phyloP scores from a whole-genome alignment of 805 yeast genomes.

The Wickerhamomyces alni region DNA sequence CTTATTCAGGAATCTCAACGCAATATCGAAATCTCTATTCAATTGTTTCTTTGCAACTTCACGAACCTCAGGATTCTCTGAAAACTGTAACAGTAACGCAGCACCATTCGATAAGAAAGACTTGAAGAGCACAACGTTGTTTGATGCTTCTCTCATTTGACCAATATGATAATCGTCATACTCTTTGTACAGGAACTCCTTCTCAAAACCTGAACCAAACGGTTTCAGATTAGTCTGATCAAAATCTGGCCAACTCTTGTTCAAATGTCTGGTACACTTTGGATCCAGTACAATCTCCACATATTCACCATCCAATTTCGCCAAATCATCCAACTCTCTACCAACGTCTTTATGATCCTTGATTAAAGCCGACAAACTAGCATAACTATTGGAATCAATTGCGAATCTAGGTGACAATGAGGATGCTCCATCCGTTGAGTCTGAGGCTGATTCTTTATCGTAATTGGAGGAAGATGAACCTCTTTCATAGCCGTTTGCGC shows the following conservation, averaged over 20 bases:
- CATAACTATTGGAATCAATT: slow-evolving; percentile 13
- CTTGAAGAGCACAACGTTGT: slow-evolving; percentile 22
- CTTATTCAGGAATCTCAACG: slow-evolving; percentile 21
- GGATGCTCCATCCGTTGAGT: background rate
- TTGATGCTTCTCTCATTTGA: slow-evolving; percentile 16
- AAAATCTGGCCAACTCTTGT: slow-evolving; percentile 15
- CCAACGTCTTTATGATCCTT: slow-evolving; percentile 15
- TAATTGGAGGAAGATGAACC: background rate
- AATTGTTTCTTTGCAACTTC: slow-evolving; percentile 7
- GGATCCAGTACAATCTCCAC: slow-evolving; percentile 20
- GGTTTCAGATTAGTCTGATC: slow-evolving; percentile 2
- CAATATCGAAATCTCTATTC: slow-evolving; percentile 21
- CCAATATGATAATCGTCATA: slow-evolving; percentile 14
- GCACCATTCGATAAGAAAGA: slow-evolving; percentile 19
- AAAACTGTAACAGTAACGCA: slow-evolving; percentile 11
- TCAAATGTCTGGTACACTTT: slow-evolving; percentile 16
- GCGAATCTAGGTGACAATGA: slow-evolving; percentile 8
- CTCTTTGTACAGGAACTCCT: slow-evolving; percentile 16
- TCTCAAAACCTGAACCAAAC: slow-evolving; percentile 16
- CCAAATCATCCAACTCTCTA: slow-evolving; percentile 12
- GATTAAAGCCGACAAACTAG: slow-evolving; percentile 10
- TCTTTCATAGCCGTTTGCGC: no score
- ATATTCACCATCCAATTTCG: slow-evolving; percentile 15
- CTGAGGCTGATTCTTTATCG: slow-evolving; percentile 5
- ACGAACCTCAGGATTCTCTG: slow-evolving; percentile 6